phyloP scores from a whole-genome alignment of 805 yeast genomes.

The Wickerhamiella sorbophila region DNA sequence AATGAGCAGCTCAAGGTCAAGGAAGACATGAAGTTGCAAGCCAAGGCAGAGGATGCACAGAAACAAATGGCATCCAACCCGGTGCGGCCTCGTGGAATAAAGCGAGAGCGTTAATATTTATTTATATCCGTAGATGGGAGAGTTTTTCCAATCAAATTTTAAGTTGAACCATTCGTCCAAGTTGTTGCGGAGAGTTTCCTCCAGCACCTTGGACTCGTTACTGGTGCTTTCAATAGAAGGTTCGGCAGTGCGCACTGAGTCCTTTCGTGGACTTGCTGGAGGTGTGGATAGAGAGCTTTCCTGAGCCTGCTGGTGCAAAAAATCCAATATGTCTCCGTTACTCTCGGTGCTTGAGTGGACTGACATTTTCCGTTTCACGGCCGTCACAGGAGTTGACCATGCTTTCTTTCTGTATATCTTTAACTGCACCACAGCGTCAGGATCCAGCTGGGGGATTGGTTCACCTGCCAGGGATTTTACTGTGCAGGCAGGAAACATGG shows the following conservation, averaged over 20 bases:
- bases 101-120: neutral
- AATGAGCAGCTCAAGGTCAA: constrained; percentile 51
- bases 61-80: constrained; percentile 17
- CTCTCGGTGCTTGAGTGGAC: neutral
- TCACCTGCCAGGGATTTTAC: constrained; percentile 7
- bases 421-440: neutral
- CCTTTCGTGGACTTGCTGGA: neutral
- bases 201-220: too few relatives aligned
- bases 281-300: neutral
- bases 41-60: constrained; percentile 58
- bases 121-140: neutral
- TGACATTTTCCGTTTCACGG: constrained; percentile 1
- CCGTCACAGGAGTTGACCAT: neutral
- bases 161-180: constrained; percentile 11
- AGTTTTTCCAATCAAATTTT: constrained; percentile 6
- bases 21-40: constrained; percentile 48
- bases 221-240: too few relatives aligned
- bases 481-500: constrained; percentile 8
- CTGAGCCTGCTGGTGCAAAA: neutral
- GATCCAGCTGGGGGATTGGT: constrained; percentile 4
- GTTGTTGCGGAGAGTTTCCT: constrained; percentile 4
- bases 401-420: neutral
- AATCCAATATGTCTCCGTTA: neutral
- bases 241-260: too few relatives aligned
- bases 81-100: neutral